Evolutionary conservation across 2,329 filamentous ascomycete genomes (phyloP), one percentile per base, ranked within the genome.

Genomic region (Neospermospora avenae): DNA sequence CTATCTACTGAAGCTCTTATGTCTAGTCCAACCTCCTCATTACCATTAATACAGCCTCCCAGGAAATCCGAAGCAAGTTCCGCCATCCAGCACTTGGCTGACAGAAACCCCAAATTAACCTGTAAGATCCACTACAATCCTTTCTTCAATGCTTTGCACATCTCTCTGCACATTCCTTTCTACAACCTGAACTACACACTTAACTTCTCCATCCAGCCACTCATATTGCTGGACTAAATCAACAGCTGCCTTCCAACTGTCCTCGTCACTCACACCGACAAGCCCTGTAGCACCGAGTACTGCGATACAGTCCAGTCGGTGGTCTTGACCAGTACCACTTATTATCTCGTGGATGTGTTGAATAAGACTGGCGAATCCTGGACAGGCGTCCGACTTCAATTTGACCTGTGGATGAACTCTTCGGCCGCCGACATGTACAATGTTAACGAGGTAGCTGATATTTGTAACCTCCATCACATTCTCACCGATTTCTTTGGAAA

Each of bases 191-290:
- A 66, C 61, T 16, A 72, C 56, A 52, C 67, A 62, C 45, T 62
- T 69, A 13, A 71, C 63, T 11, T 69, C 66, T 52, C 69, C 66
- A 61, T 72, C 70, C 70, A 73, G 68, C 68, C 69, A 72, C 24
- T 69, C 68, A n/a, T 57, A 55, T 13, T 67, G 58, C 41, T 49
- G 58, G 13, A 72, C 58, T 41, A 28, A 55, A 31, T 53, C 41
- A 10, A 71, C 45, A 41, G 62, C 61, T 11, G 63, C 59, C 2
- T 20, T 55, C 69, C 68, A 72, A 35, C 39, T 60, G 16, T 68
- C 65, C 34, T 72, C 68, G 24, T 64, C 60, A 11, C 52, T 58
- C 16, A 72, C 58, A 22, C 63, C 61, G 4, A 69, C 48, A 46
- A 70, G 45, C 4, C 70, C 69, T 39, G 49, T 58, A 2, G 68